Conservation (phyloP, 257 asterid species). For the Solanum dulcamara region DNA sequence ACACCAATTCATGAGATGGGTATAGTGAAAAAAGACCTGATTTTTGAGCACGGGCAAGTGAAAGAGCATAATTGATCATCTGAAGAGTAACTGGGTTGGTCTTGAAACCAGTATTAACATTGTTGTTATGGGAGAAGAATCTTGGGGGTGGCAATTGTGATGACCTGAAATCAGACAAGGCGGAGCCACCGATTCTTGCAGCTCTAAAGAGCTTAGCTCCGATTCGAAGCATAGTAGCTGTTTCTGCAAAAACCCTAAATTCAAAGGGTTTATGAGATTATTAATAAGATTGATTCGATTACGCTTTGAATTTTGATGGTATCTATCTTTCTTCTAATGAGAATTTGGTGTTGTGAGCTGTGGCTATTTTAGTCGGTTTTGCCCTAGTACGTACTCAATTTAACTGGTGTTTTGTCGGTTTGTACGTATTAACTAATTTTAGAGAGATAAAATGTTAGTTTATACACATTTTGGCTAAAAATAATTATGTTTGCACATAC, state of each 20-base stretch:
- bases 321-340: too few species aligned
- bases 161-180: slow-evolving; percentile 18
- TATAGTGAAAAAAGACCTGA: slow-evolving; percentile 36
- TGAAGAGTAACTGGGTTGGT: slow-evolving; percentile 56
- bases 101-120: slow-evolving; percentile 6
- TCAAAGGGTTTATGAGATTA: not conserved
- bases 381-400: too few species aligned
- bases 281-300: not conserved
- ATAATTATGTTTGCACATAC: too few species aligned
- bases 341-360: too few species aligned
- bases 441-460: too few species aligned
- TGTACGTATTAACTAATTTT: too few species aligned
- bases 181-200: slow-evolving; percentile 11
- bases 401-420: too few species aligned
- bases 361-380: too few species aligned
- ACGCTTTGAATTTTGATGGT: not conserved
- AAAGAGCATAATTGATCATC: slow-evolving; percentile 71
- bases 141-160: slow-evolving; percentile 25
- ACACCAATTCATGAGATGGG: not conserved
- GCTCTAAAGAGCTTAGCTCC: slow-evolving; percentile 33
- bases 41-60: slow-evolving; percentile 59
- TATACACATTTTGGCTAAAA: too few species aligned
- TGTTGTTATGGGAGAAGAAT: slow-evolving; percentile 9
- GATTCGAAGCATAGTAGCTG: slow-evolving; percentile 28
- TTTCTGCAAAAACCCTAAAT: not conserved